Percentiles rank a stretch among this genome's conserved stretches.
These are phyloP conservation scores for Ordospora pajunii DNA, from an alignment of 371 early-diverging fungal species.

Conservation along the genomic window DNA sequence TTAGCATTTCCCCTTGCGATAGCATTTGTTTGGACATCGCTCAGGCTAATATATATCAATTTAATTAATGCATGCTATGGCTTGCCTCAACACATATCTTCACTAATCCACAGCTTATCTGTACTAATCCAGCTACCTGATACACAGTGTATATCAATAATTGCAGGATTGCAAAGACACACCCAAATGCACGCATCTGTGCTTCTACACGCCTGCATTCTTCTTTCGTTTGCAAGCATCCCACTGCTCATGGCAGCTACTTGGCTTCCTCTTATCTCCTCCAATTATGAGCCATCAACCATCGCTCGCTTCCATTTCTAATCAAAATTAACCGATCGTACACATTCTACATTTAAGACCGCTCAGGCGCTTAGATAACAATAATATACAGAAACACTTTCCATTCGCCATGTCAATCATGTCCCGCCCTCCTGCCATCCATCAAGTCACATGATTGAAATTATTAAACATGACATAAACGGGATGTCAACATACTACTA, in stretches of 20 bases:
- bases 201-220: constrained; percentile 42
- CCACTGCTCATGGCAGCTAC: constrained; percentile 20
- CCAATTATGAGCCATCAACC: neutral
- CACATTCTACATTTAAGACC: neutral
- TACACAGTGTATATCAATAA: constrained; percentile 51
- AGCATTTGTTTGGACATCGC: constrained; percentile 25
- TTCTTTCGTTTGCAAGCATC: constrained; percentile 38
- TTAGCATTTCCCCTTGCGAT: constrained; percentile 38
- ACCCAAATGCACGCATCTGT: no score
- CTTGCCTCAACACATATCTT: neutral
- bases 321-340: neutral
- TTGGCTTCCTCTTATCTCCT: neutral
- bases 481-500: no score
- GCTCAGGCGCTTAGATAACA: neutral
- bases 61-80: neutral
- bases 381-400: neutral
- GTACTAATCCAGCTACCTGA: no score
- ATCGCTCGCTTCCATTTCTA: neutral
- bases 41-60: neutral
- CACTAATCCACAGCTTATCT: constrained; percentile 37
- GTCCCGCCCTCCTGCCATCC: no score
- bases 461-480: no score
- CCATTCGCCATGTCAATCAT: neutral
- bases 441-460: no score
- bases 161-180: no score